Base-by-base conservation (phyloP, 2,329 filamentous ascomycete genomes). In the Pyrenochaeta sp. region DNA sequence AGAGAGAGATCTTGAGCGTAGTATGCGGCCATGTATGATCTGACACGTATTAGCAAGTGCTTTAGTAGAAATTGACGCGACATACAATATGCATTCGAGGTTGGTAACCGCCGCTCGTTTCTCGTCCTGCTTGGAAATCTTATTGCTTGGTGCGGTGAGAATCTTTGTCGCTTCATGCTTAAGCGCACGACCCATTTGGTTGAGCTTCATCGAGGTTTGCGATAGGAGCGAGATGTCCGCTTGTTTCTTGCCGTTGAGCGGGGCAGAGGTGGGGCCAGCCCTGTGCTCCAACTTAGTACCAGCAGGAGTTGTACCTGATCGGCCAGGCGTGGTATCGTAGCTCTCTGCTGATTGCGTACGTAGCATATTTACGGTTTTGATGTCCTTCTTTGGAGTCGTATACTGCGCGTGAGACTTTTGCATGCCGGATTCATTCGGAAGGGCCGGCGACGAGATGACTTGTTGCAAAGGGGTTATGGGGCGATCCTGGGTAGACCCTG, bases 51-150 rank as follows among this genome's bases (percentile, higher is more conserved):
- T 52, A 73, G 67, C 54, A 21, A n/a, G n/a, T n/a, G 21, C 12
- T 17, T 32, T 2, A 2, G 10, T 12, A 20, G 1, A 3, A n/a
- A 3, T 2, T 15, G 6, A n/a, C 15, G 4, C 1, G 1, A 56
- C 70, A 61, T 64, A 77, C 59, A 82, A 54, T 27, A 82, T 74
- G 37, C 77, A 80, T 55, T 82, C 80, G n/a, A 81, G 44, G 27
- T 74, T 71, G 41, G 74, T 77, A 30, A 79, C 70, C 4, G 79
- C 79, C 3, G 67, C 72, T 7, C 68, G 69, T 58, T 76, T 75
- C 37, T 68, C 63, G 21, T 77, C 74, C 17, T 69, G 62, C 32
- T 74, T 69, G 1, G 49, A 69, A 29, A 65, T 45, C 30, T 68
- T 64, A 10, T 58, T 63, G 41, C 60, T 56, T 17, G 64, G 64